Evolutionary conservation across 2,329 filamentous ascomycete genomes (phyloP).

Genomic region (Septoria petroselini): DNA sequence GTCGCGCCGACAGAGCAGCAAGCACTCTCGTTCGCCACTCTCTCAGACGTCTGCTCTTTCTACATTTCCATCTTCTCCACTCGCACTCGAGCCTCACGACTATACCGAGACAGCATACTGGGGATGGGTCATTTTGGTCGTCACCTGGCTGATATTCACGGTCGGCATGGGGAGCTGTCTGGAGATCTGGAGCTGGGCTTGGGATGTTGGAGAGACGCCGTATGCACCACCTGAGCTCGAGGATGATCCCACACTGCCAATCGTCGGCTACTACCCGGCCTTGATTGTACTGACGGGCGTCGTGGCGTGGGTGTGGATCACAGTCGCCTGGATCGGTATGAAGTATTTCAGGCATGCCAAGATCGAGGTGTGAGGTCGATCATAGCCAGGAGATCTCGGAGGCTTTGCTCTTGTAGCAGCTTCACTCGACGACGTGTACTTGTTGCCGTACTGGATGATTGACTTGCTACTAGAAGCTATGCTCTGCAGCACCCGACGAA

Average conservation of each 20-base stretch:
- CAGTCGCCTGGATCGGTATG: conserved; percentile 97
- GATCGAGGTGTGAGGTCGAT: conserved; percentile 56
- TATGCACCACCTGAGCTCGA: conserved; percentile 94
- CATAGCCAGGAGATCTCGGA: too few species aligned
- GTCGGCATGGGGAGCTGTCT: conserved; percentile 94
- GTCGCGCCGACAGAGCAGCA: conserved; percentile 19
- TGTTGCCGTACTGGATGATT: too few species aligned
- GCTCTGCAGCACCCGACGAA: too few species aligned
- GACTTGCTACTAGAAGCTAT: too few species aligned
- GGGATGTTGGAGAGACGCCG: conserved; percentile 94
- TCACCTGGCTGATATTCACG: conserved; percentile 95
- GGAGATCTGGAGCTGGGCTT: conserved; percentile 96
- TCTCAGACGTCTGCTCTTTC: conserved; percentile 26
- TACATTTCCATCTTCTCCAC: conserved; percentile 19
- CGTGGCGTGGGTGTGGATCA: conserved; percentile 99
- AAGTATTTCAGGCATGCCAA: conserved; percentile 99
- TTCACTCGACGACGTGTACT: too few species aligned
- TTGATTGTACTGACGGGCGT: conserved; percentile 88
- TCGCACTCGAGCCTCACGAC: conserved; percentile 65
- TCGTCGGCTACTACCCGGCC: conserved; percentile 95
- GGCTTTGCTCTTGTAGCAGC: too few species aligned
- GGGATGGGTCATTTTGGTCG: conserved; percentile 88
- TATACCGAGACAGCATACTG: conserved; percentile 96
- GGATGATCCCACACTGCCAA: conserved; percentile 89
- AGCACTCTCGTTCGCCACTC: conserved; percentile 28